Conservation (phyloP, 2,329 filamentous ascomycete genomes). For the Cladosporium sp. region DNA sequence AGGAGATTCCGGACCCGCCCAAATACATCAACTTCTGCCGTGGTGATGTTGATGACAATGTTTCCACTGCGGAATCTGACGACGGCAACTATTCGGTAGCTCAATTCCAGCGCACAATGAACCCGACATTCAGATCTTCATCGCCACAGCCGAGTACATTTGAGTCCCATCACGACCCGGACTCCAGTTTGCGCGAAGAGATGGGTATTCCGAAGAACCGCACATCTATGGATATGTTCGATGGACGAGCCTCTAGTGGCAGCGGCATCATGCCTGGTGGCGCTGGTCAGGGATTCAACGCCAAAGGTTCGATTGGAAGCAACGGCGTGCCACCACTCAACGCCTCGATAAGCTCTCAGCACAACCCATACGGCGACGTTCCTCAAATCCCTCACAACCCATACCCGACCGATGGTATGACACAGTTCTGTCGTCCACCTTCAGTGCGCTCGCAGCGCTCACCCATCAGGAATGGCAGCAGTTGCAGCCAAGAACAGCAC, state of each 20-base stretch:
- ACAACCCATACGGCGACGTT: constrained; percentile 60
- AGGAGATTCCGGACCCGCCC: constrained; percentile 94
- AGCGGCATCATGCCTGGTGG: not conserved
- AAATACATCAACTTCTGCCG: constrained; percentile 99
- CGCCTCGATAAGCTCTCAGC: constrained; percentile 12
- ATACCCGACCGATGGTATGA: constrained; percentile 94
- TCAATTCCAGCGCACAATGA: constrained; percentile 91
- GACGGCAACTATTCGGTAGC: constrained; percentile 91
- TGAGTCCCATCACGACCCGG: constrained; percentile 85
- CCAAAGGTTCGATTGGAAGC: constrained; percentile 9
- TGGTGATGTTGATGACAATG: constrained; percentile 73
- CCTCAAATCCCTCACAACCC: constrained; percentile 80
- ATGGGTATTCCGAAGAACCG: constrained; percentile 51
- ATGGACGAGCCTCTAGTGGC: constrained; percentile 20
- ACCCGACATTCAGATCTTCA: constrained; percentile 90
- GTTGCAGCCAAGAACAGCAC: constrained; percentile 62
- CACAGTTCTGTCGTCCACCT: constrained; percentile 80
- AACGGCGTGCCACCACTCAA: constrained; percentile 15
- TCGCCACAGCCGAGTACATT: constrained; percentile 92
- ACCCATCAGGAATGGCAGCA: constrained; percentile 71
- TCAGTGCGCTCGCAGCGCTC: constrained; percentile 66
- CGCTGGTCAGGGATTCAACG: not conserved
- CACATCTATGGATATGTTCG: constrained; percentile 26
- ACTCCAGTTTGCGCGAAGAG: constrained; percentile 67
- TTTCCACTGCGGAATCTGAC: constrained; percentile 72